Evolutionary conservation across 2,329 filamentous ascomycete genomes (phyloP).

Genomic region (Alternaria rosae): DNA sequence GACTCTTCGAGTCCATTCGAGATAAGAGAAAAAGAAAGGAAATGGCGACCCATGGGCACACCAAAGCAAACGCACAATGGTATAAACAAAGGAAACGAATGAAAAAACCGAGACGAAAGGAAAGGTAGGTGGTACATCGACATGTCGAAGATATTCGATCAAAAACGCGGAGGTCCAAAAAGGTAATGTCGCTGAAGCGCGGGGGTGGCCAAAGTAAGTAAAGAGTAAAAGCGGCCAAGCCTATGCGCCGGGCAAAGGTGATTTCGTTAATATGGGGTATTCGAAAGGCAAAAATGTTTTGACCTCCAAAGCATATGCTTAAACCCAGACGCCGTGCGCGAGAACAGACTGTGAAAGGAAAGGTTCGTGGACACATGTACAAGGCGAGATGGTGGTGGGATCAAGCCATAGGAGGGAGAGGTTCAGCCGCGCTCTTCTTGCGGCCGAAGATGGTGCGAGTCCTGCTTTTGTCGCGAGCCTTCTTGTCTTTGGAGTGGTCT

Average conservation of each 20-base stretch:
- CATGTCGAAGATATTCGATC: slow-evolving; percentile 15
- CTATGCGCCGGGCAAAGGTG: slow-evolving; percentile 36
- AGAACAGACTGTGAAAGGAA: slow-evolving; percentile 26
- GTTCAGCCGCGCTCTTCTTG: slow-evolving; percentile 55
- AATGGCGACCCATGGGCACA: neutral
- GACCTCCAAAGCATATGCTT: slow-evolving; percentile 14
- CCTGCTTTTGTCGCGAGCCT: slow-evolving; percentile 76
- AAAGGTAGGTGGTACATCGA: slow-evolving; percentile 14
- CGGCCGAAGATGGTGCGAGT: slow-evolving; percentile 76
- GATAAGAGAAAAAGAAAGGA: neutral
- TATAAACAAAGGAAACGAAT: slow-evolving; percentile 16
- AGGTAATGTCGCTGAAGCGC: neutral
- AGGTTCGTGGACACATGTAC: slow-evolving; percentile 46
- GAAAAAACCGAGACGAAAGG: neutral
- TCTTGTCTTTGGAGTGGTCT: slow-evolving; percentile 59
- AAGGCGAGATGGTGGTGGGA: slow-evolving; percentile 21
- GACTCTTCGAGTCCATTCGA: neutral
- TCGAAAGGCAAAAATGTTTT: slow-evolving; percentile 18
- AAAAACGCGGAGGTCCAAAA: neutral
- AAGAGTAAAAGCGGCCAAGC: slow-evolving; percentile 18
- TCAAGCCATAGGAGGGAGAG: slow-evolving; percentile 14
- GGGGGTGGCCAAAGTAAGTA: neutral
- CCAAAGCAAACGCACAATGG: slow-evolving; percentile 1
- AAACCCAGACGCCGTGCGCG: slow-evolving; percentile 43
- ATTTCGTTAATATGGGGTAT: slow-evolving; percentile 26